phyloP scores from a whole-genome alignment of 768 basidiomycete species.

The Mycena alexandri region DNA sequence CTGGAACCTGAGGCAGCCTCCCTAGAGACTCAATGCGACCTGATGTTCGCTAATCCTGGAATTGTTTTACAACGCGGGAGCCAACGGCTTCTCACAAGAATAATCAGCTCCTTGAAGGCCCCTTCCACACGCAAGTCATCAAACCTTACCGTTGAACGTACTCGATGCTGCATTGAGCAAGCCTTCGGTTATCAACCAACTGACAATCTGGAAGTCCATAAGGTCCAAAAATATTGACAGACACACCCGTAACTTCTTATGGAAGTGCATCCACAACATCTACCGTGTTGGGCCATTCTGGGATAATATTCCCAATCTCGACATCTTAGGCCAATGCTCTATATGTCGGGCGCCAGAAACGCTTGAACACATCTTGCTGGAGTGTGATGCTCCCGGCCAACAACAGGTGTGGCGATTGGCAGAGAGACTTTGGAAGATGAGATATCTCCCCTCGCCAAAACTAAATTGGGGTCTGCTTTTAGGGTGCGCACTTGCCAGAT shows the following conservation, averaged over 20 bases:
- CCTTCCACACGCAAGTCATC: neutral
- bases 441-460: constrained; percentile 1
- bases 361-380: constrained; percentile 16
- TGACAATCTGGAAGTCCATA: constrained; percentile 20
- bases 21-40: neutral
- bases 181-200: constrained; percentile 11
- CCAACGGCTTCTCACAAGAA: constrained; percentile 13
- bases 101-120: neutral
- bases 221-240: constrained; percentile 1
- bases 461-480: neutral
- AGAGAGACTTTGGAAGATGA: neutral
- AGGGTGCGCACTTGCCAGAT: neutral
- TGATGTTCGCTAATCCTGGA: constrained; percentile 11
- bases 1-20: too few species aligned
- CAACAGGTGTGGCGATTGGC: constrained; percentile 23
- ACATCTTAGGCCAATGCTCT: constrained; percentile 26
- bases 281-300: constrained; percentile 35
- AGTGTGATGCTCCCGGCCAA: constrained; percentile 21
- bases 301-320: constrained; percentile 29
- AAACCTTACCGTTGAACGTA: constrained; percentile 1
- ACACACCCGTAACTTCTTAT: constrained; percentile 14
- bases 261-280: constrained; percentile 24
- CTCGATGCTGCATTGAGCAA: neutral
- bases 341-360: constrained; percentile 33
- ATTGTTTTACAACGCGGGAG: constrained; percentile 6